Evolutionary conservation across 2,329 filamentous ascomycete species (phyloP), one percentile per base, ranked within the genome.

Genomic region (Fusarium sp.): DNA sequence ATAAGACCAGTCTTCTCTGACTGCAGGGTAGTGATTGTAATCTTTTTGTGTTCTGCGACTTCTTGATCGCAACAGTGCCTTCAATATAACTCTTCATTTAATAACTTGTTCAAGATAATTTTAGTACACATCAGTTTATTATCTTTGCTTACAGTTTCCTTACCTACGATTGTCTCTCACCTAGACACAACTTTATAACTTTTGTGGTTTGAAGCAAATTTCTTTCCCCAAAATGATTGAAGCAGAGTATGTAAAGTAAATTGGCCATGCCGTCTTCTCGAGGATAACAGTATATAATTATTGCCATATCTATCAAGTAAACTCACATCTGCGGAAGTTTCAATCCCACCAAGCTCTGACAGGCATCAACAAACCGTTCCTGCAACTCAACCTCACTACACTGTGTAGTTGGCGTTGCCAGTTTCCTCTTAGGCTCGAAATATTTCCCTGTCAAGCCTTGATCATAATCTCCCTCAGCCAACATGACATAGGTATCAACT

Each of bases 381-480:
- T 76, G 73, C 47, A 75, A n/a, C 36, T 51, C 41, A n/a, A 62
- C 38, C 20, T 75, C 55, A 12, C 6, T 28, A n/a, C 63, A 63
- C 15, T 36, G 35, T 2, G 59, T 15, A 44, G 51, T 44, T 10
- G 72, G 58, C 9, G 66, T 47, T 15, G 60, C 67, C 15, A 66
- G 35, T n/a, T 69, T 64, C 38, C 50, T 70, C 48, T 68, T 75
- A 2, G 74, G 70, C 22, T 72, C 72, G 41, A 75, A 76, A 22
- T 75, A 75, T n/a, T 48, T 61, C 2, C 67, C 73, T 8, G 73
- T 74, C 24, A 75, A 44, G 13, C 24, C 58, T 11, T 72, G 59
- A 65, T 74, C 73, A 47, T 75, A 74, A 4, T 74, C 73, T 28
- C 74, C 73, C 28, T 75, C 73, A 18, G 67, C 74, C 35, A 76